A percentile compares a stretch with the other conserved stretches of the same genome.
Evolutionary conservation across 495 filamentous ascomycete species (phyloP).

Genomic region (Sporormia fimetaria): DNA sequence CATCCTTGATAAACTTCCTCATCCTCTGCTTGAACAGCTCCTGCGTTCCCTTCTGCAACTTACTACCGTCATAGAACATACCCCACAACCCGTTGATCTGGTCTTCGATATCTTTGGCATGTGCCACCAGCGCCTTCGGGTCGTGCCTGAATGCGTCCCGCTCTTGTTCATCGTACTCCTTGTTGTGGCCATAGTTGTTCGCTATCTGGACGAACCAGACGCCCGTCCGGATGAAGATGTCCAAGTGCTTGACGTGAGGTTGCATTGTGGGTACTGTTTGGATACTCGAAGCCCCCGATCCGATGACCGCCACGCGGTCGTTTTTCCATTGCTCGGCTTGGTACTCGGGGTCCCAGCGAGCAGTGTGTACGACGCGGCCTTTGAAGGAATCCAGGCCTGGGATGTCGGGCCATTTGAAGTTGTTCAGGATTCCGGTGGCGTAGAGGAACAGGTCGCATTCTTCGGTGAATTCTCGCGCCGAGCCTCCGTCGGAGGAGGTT

Average conservation of each 20-base stretch:
- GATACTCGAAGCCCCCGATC: slow-evolving; percentile 31
- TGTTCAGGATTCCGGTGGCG: slow-evolving; percentile 32
- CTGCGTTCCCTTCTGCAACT: slow-evolving; percentile 28
- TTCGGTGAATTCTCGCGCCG: slow-evolving; percentile 25
- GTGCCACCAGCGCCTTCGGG: slow-evolving; percentile 27
- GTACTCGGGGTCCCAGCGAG: slow-evolving; percentile 40
- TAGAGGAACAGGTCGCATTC: slow-evolving; percentile 29
- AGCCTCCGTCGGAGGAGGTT: slow-evolving; percentile 15
- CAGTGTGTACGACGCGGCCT: slow-evolving; percentile 43
- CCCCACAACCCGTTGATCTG: slow-evolving; percentile 34
- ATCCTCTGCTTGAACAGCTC: slow-evolving; percentile 29
- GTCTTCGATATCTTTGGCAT: slow-evolving; percentile 34
- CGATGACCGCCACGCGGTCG: slow-evolving; percentile 34
- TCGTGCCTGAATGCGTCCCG: slow-evolving; percentile 28
- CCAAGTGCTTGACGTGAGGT: slow-evolving; percentile 30
- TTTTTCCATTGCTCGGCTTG: slow-evolving; percentile 46
- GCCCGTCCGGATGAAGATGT: slow-evolving; percentile 31
- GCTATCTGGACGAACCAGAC: slow-evolving; percentile 33
- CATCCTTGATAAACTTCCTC: slow-evolving; percentile 35
- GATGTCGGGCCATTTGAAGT: slow-evolving; percentile 32
- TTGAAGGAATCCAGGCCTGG: slow-evolving; percentile 34
- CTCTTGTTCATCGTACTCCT: slow-evolving; percentile 31
- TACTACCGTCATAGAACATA: slow-evolving; percentile 29
- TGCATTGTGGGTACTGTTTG: slow-evolving; percentile 36
- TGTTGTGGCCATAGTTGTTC: slow-evolving; percentile 27